These are phyloP conservation scores for Thyridium curvatum DNA, from an alignment of 2,329 filamentous ascomycete genomes.

Conservation along the genomic window DNA sequence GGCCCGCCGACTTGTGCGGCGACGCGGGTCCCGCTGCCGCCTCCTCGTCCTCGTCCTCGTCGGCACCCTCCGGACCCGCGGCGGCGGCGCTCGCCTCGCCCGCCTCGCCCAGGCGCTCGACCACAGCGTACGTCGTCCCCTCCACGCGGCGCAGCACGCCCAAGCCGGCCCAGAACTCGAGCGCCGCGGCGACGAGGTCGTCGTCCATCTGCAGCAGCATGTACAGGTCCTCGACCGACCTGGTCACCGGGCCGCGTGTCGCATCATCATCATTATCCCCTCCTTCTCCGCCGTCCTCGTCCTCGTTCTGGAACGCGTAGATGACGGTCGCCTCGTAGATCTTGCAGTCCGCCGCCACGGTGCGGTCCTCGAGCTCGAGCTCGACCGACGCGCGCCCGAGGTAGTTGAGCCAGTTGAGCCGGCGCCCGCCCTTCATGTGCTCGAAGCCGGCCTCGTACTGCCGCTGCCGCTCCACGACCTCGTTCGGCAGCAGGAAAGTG, in stretches of 20 bases:
- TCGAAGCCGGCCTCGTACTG: conserved; percentile 73
- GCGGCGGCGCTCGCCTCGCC: conserved; percentile 6
- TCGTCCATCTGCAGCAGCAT: conserved; percentile 65
- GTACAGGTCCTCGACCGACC: conserved; percentile 45
- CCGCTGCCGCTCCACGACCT: conserved; percentile 55
- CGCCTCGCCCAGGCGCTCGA: conserved; percentile 47
- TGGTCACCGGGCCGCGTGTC: conserved; percentile 27
- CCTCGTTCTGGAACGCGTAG: conserved; percentile 62
- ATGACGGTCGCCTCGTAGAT: conserved; percentile 88
- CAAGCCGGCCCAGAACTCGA: conserved; percentile 67
- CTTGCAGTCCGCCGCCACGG: conserved; percentile 63
- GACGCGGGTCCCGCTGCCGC: conserved; percentile 12
- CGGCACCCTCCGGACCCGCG: conserved; percentile 20
- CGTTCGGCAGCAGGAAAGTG: conserved; percentile 55
- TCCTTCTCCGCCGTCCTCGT: conserved; percentile 14
- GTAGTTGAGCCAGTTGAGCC: conserved; percentile 81
- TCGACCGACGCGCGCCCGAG: conserved; percentile 76
- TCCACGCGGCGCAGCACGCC: conserved; percentile 54
- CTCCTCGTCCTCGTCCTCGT: conserved; percentile 21
- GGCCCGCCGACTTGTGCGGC: conserved; percentile 7
- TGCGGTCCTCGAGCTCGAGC: conserved; percentile 76
- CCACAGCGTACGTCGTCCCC: conserved; percentile 55
- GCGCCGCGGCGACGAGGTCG: conserved; percentile 59
- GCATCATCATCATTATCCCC: no score
- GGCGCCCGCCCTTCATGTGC: conserved; percentile 72